phyloP scores from a whole-genome alignment of 2,329 filamentous ascomycete genomes.

The Thielaviopsis cerberus region DNA sequence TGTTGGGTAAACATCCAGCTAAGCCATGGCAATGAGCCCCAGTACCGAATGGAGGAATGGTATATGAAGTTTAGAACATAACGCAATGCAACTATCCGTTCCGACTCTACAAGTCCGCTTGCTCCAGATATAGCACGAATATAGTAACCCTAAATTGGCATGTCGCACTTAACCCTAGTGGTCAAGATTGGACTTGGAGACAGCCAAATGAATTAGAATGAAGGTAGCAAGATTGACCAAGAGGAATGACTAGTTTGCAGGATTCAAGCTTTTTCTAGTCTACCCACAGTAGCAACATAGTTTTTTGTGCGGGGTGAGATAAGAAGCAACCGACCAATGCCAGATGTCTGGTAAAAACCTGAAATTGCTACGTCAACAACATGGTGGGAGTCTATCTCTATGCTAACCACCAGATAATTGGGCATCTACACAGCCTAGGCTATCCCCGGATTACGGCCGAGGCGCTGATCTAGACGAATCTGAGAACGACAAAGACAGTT shows the following conservation, averaged over 20 bases:
- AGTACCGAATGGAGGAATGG: no score
- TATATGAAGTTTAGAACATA: no score
- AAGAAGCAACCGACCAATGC: neutral
- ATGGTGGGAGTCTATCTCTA: neutral
- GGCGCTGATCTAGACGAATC: neutral
- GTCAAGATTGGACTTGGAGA: neutral
- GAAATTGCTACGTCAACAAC: neutral
- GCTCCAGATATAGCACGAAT: no score
- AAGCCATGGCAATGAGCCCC: no score
- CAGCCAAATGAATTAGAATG: no score
- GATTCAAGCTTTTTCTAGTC: neutral
- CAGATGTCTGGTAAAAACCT: neutral
- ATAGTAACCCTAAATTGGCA: no score
- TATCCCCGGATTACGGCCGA: neutral
- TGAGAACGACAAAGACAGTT: neutral
- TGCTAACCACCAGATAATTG: neutral
- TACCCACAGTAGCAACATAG: neutral
- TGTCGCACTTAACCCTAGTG: neutral
- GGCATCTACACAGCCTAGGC: neutral
- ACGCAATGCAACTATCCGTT: no score
- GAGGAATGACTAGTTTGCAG: neutral
- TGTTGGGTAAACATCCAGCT: no score
- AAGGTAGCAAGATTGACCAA: no score
- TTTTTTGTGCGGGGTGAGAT: neutral
- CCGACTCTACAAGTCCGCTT: no score